Conservation (phyloP, 2,329 filamentous ascomycete genomes). For the Ceratocystis alfenasii region DNA sequence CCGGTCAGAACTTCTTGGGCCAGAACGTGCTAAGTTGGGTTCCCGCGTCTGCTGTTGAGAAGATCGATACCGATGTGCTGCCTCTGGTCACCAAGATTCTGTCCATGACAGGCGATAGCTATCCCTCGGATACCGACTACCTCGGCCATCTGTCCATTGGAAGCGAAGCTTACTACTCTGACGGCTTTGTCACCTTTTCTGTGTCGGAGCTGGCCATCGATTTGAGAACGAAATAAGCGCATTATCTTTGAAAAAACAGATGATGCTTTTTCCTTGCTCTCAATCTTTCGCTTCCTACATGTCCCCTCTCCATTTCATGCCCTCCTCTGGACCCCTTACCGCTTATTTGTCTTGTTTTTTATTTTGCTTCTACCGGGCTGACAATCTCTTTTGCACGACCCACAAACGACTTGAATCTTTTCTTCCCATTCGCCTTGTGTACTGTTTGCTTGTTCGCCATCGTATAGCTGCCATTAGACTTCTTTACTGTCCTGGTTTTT, state of each 20-base stretch:
- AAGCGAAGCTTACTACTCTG: slow-evolving; percentile 37
- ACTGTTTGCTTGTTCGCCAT: slow-evolving; percentile 1
- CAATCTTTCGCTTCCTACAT: slow-evolving; percentile 6
- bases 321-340: background rate
- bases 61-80: slow-evolving; percentile 38
- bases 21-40: slow-evolving; percentile 43
- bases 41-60: slow-evolving; percentile 29
- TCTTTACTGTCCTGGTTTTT: slow-evolving; percentile 12
- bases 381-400: slow-evolving; percentile 15
- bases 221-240: slow-evolving; percentile 25
- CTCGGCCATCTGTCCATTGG: slow-evolving; percentile 43
- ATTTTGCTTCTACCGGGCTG: background rate
- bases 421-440: background rate
- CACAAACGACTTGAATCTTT: slow-evolving; percentile 5
- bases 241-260: background rate
- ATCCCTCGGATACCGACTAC: slow-evolving; percentile 34
- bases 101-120: slow-evolving; percentile 27
- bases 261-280: background rate
- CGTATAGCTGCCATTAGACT: slow-evolving; percentile 7
- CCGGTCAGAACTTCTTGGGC: slow-evolving; percentile 31
- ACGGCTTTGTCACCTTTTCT: slow-evolving; percentile 38
- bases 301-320: slow-evolving; percentile 5
- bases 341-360: background rate
- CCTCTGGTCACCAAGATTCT: slow-evolving; percentile 35
- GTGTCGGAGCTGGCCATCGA: slow-evolving; percentile 33